phyloP scores from a whole-genome alignment of 306 rosid genomes.

The Delonix regia region DNA sequence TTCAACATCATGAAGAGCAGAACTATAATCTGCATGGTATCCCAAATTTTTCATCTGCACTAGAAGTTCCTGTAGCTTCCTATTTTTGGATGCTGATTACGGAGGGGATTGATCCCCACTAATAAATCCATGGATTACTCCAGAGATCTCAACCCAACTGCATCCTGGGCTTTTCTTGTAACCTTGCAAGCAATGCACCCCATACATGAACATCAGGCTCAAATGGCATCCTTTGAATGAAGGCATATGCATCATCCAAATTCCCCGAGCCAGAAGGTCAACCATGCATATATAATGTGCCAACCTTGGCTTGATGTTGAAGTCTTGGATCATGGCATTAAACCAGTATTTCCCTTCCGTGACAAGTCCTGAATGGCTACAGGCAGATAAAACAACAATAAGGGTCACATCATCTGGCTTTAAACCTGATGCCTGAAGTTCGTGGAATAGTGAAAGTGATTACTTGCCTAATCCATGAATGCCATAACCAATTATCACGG shows the following conservation, averaged over 20 bases:
- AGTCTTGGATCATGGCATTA: slow-evolving; percentile 52
- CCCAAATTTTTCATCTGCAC: slow-evolving; percentile 62
- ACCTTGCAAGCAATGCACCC: slow-evolving; percentile 62
- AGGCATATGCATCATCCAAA: slow-evolving; percentile 56
- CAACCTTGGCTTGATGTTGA: slow-evolving; percentile 56
- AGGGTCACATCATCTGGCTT: slow-evolving; percentile 67
- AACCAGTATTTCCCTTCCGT: slow-evolving; percentile 68
- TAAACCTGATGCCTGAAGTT: slow-evolving; percentile 44
- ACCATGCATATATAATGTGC: slow-evolving; percentile 68
- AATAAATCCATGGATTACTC: slow-evolving; percentile 64
- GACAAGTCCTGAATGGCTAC: slow-evolving; percentile 64
- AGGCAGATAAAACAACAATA: slow-evolving; percentile 62
- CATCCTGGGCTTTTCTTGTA: slow-evolving; percentile 72
- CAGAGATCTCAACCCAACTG: slow-evolving; percentile 69
- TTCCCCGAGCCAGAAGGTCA: slow-evolving; percentile 60
- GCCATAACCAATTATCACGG: slow-evolving; percentile 69
- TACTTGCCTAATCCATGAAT: slow-evolving; percentile 57
- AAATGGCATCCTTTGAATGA: slow-evolving; percentile 54
- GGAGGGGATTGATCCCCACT: slow-evolving; percentile 71
- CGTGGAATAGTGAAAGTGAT: slow-evolving; percentile 53
- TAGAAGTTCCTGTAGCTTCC: slow-evolving; percentile 58
- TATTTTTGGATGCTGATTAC: slow-evolving; percentile 52
- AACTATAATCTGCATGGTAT: slow-evolving; percentile 55
- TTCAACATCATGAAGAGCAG: slow-evolving; percentile 61
- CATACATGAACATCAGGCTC: slow-evolving; percentile 61